Base-by-base conservation (phyloP, 305 asterid species). In the Plantago lanceolata region DNA sequence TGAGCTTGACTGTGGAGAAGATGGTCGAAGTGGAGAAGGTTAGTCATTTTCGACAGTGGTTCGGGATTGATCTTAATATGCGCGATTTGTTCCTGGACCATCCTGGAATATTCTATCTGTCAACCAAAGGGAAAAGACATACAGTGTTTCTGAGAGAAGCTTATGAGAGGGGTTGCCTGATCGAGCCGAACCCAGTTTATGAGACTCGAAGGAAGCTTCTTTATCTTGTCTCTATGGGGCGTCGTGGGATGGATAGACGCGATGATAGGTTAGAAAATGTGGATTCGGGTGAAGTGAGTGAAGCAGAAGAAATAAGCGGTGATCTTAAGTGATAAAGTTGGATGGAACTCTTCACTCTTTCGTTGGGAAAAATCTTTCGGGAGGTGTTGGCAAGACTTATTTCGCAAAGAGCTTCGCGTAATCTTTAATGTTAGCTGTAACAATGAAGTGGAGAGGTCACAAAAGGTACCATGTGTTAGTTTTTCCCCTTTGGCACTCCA, bases 21-120 rank as follows among this genome's bases (percentile, higher is more conserved):
- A 88, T 85, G 95, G 86, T 86, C 67, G 98, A 91, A 80, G 96
- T 91, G 64, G 98, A 91, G 81, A 88, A 86, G 90, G 81, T 91
- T 54, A 91, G 98, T 69, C 98, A 91, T 67, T 88, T 91, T 61
- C 80, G 95, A 76, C 79, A 82, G 72, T 88, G 90, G 86, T 85
- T 88, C 69, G 96, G 90, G 54, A 85, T 91, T 74, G 89, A 91
- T 64, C 73, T 88, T 73, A 91, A 88, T 65, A 75, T 85, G 55
- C 73, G 98, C 81, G 98, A 91, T 71, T 76, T 91, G 79, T 91
- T 91, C 68, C 63, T 91, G 68, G 95, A 91, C 68, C 98, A 91
- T 75, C 95, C 96, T 1, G 96, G 98, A 68, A 82, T 86, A 71
- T 91, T 91, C 75, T 88, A 91, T 68, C 57, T 91, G 75, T 91